Evolutionary conservation across 176 grass and related monocot genomes (phyloP).

Genomic region (Neostapfia colusana): DNA sequence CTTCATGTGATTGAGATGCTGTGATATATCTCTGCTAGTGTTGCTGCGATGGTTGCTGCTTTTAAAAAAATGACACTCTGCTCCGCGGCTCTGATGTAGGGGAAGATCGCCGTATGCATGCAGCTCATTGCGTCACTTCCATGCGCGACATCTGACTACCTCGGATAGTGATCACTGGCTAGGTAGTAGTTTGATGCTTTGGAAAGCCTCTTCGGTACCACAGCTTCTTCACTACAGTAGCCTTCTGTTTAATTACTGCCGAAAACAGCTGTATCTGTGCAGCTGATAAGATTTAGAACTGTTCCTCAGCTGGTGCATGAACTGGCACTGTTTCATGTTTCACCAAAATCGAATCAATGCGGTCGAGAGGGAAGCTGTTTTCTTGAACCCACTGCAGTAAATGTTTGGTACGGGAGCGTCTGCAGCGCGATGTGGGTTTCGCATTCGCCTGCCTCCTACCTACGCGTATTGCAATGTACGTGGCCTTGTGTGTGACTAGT

Average conservation of each 20-base stretch:
- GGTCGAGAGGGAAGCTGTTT: background rate
- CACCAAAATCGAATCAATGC: conserved; percentile 10
- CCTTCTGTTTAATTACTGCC: background rate
- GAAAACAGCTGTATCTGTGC: background rate
- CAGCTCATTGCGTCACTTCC: conserved; percentile 34
- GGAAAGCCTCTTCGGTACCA: background rate
- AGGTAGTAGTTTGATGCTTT: conserved; percentile 33
- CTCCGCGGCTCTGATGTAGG: background rate
- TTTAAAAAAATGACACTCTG: background rate
- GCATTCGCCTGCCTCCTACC: background rate
- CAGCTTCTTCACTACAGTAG: background rate
- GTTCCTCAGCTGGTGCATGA: conserved; percentile 10
- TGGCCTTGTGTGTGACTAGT: conserved; percentile 32
- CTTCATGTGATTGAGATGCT: background rate
- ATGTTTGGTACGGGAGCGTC: conserved; percentile 28
- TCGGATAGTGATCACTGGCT: conserved; percentile 5
- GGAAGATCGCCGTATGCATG: background rate
- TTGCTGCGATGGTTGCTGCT: background rate
- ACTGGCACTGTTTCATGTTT: background rate
- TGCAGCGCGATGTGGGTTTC: conserved; percentile 46
- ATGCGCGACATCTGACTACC: conserved; percentile 25
- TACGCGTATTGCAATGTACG: conserved; percentile 21
- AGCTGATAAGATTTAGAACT: background rate
- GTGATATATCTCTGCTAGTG: background rate
- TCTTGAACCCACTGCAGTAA: conserved; percentile 31